Evolutionary conservation across 257 asterid genomes (phyloP).

Genomic region (Datura wrightii): DNA sequence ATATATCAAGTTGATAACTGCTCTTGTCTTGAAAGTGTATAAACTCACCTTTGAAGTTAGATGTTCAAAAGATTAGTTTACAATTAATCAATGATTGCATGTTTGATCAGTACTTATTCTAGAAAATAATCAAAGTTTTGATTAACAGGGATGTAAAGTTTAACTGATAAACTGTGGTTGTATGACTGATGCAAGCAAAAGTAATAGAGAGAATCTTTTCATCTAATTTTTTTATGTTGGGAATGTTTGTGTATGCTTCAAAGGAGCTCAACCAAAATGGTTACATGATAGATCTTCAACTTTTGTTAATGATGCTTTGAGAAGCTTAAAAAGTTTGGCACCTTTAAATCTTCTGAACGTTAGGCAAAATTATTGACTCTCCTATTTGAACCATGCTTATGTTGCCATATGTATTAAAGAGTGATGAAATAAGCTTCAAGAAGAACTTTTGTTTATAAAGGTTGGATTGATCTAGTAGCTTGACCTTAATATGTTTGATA

Average conservation of each 20-base stretch:
- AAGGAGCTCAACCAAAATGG: slow-evolving; percentile 21
- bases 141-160: neutral
- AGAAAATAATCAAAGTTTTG: neutral
- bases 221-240: neutral
- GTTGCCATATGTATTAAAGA: neutral
- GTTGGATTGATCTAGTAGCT: slow-evolving; percentile 22
- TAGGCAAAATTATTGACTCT: neutral
- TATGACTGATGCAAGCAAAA: slow-evolving; percentile 13
- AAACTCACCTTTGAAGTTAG: neutral
- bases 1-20: neutral
- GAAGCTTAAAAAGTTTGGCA: neutral
- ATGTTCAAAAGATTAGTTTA: neutral
- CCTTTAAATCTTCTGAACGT: slow-evolving; percentile 15
- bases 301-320: slow-evolving; percentile 14
- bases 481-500: slow-evolving; percentile 2
- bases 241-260: neutral
- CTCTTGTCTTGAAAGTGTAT: slow-evolving; percentile 1
- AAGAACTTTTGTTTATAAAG: neutral
- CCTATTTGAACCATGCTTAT: neutral
- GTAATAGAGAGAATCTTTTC: neutral
- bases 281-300: neutral
- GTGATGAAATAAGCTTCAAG: neutral
- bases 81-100: slow-evolving; percentile 1
- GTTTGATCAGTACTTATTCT: slow-evolving; percentile 10
- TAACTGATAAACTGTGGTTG: neutral